Evolutionary conservation across 2,329 filamentous ascomycete species (phyloP), one percentile per base, ranked within the genome.

Genomic region (Dactylellina leptospora): DNA sequence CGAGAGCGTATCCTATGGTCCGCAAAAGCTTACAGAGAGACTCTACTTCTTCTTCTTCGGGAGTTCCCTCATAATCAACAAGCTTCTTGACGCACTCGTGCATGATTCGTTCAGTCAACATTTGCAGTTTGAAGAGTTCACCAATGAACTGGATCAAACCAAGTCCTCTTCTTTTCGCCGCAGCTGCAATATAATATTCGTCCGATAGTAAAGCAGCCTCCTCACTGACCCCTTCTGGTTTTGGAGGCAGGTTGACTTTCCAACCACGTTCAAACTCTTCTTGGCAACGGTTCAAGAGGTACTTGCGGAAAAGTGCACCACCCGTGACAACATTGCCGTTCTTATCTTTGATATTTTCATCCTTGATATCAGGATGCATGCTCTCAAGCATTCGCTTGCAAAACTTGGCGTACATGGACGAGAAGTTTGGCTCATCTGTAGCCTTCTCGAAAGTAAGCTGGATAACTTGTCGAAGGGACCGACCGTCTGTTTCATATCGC

Each of bases 61-160:
- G 95, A 73, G 92, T 83, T 74, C 91, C 92, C 78, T 93, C 90
- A 81, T 96, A 97, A 82, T 99, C 93, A 76, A 99, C 91, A 74
- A 99, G 86, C 82, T 96, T 96, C 83, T 92, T 89, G 25, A 99
- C 92, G 85, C 95, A 99, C 82, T 97, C 92, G 83, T 99, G 93
- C 95, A 99, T 99, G 82, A 99, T 99, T 80, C 93, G 91, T 81
- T 97, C 91, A 73, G 95, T 99, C 81, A 99, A 86, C 95, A 99
- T 99, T 80, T 90, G 89, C 73, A 99, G 88, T 85, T 97, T 99
- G 87, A 96, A 99, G 47, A 99, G 87, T 82, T 99, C 95, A 83
- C 95, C 95, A 79, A 99, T 99, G 83, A 99, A 99, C 82, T 97
- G 93, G 75, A 99, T 93, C 20, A 99, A 87, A 88, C 95, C 95